Evolutionary conservation across 805 yeast genomes (phyloP).

Genomic region (Teunomyces kruisii): DNA sequence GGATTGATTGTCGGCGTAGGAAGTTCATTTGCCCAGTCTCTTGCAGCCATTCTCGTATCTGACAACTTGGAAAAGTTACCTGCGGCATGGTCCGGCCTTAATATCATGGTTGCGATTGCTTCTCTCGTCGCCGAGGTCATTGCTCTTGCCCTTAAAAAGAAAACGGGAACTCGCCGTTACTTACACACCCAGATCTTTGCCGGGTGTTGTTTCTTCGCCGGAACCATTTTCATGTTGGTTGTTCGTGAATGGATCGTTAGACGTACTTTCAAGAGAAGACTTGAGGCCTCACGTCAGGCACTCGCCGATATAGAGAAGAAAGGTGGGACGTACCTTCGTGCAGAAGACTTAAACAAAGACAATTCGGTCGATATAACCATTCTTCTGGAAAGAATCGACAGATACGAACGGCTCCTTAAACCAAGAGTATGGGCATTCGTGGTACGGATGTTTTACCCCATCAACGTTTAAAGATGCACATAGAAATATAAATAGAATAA

Average conservation of each 20-base stretch:
- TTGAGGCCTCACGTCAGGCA: neutral
- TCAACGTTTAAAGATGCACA: neutral
- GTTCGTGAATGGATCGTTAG: slow-evolving; percentile 54
- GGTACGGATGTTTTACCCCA: slow-evolving; percentile 5
- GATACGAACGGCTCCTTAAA: slow-evolving; percentile 1
- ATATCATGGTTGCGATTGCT: slow-evolving; percentile 29
- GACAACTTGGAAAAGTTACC: slow-evolving; percentile 23
- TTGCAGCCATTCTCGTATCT: slow-evolving; percentile 9
- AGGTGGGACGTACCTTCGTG: neutral
- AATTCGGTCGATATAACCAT: neutral
- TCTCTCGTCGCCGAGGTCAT: slow-evolving; percentile 53
- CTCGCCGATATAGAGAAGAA: neutral
- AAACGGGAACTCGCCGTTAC: slow-evolving; percentile 40
- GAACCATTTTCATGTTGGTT: slow-evolving; percentile 42
- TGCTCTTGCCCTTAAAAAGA: slow-evolving; percentile 44
- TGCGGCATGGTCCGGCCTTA: slow-evolving; percentile 41
- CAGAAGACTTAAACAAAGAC: neutral
- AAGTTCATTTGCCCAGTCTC: slow-evolving; percentile 18
- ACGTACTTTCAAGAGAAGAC: slow-evolving; percentile 14
- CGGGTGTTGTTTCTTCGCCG: slow-evolving; percentile 49
- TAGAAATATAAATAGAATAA: too few relatives aligned
- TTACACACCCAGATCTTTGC: slow-evolving; percentile 60
- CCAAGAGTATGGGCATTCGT: neutral
- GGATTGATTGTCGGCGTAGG: slow-evolving; percentile 34
- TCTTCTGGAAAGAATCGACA: slow-evolving; percentile 2